These are phyloP conservation scores for Filosporella fistucella DNA, from an alignment of 495 filamentous ascomycete species.

Conservation along the genomic window DNA sequence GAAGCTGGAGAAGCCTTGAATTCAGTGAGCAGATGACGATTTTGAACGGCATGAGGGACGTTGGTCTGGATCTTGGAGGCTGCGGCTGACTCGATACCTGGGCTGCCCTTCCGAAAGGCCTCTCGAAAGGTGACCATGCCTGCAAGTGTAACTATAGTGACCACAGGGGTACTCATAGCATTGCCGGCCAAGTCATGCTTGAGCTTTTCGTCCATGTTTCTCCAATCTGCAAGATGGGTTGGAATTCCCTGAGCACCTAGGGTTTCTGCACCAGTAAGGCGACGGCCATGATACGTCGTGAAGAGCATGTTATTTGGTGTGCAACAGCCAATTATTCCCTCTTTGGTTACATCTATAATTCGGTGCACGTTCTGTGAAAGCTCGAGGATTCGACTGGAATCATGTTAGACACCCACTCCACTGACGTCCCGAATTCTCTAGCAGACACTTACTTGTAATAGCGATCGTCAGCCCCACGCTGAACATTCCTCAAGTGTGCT, in stretches of 20 bases:
- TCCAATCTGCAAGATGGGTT: slow-evolving; percentile 54
- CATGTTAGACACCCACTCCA: not conserved
- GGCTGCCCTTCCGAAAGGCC: too few relatives aligned
- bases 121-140: slow-evolving; percentile 19
- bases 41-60: too few relatives aligned
- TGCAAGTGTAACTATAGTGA: slow-evolving; percentile 59
- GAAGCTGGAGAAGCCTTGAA: too few relatives aligned
- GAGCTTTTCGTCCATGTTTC: slow-evolving; percentile 57
- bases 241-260: slow-evolving; percentile 72
- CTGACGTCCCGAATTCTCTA: too few relatives aligned
- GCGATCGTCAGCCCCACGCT: slow-evolving; percentile 47
- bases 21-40: not conserved
- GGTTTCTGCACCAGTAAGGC: slow-evolving; percentile 61
- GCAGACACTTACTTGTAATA: slow-evolving; percentile 55
- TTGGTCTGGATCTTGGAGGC: too few relatives aligned
- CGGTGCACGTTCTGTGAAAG: slow-evolving; percentile 75
- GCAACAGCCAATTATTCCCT: slow-evolving; percentile 63
- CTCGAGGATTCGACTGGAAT: slow-evolving; percentile 50
- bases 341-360: slow-evolving; percentile 37
- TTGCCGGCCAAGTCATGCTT: slow-evolving; percentile 76
- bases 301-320: slow-evolving; percentile 65
- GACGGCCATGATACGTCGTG: slow-evolving; percentile 56
- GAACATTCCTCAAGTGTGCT: slow-evolving; percentile 42
- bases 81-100: too few relatives aligned
- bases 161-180: slow-evolving; percentile 76